Conservation (phyloP, 345 rosid genomes). For the Salix koriyanagi region DNA sequence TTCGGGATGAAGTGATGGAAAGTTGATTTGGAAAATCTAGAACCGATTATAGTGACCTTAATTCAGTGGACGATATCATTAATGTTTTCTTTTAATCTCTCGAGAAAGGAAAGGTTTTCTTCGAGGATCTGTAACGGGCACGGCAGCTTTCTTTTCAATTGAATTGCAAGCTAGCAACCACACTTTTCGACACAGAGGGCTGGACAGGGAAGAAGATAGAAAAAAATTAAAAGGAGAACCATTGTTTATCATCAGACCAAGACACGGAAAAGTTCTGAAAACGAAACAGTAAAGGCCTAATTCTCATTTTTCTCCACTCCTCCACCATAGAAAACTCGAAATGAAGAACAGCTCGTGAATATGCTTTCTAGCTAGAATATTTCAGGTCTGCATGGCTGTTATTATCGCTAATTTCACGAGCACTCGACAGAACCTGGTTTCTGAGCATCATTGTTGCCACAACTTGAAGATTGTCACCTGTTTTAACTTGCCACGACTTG, state of each 20-base stretch:
- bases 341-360: not conserved
- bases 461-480: not conserved
- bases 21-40: not conserved
- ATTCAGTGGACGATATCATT: not conserved
- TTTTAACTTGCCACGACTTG: not conserved
- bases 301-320: not conserved
- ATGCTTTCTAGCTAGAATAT: not conserved
- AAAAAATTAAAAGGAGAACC: not conserved
- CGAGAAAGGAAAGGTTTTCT: not conserved
- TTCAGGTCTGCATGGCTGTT: not conserved
- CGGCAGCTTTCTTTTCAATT: not conserved
- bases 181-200: not conserved
- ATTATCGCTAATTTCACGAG: not conserved
- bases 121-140: not conserved
- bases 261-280: not conserved
- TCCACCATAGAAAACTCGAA: not conserved
- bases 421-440: not conserved
- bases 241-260: not conserved
- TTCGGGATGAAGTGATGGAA: not conserved
- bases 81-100: too few species aligned
- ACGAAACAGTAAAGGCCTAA: not conserved
- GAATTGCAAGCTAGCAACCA: too few species aligned
- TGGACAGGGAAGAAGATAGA: not conserved
- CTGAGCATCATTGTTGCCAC: not conserved
- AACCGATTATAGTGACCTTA: not conserved